A percentile compares a stretch with the other conserved stretches of the same genome.
Conservation (phyloP, 2,329 filamentous ascomycete species). For the Aspergillus tamarii region DNA sequence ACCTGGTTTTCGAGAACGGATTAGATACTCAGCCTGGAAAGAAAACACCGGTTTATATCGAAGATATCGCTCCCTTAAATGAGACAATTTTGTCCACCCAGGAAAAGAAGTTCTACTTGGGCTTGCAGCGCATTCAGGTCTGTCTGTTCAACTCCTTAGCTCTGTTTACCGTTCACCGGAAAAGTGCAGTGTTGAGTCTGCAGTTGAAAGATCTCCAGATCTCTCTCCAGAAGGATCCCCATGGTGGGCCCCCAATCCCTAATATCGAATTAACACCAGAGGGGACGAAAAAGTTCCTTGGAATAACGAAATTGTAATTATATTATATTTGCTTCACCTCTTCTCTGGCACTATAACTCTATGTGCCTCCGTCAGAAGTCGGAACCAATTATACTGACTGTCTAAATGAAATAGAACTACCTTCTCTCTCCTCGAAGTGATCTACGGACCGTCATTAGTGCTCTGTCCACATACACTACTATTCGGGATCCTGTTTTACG, state of each 20-base stretch:
- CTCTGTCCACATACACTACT: slow-evolving; percentile 22
- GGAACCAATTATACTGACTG: no score
- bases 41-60: slow-evolving; percentile 24
- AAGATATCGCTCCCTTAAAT: slow-evolving; percentile 22
- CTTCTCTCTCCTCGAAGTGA: slow-evolving; percentile 24
- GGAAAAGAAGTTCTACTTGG: slow-evolving; percentile 22
- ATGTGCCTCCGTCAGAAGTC: no score
- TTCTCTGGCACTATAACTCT: no score
- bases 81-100: slow-evolving; percentile 20
- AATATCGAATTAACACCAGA: slow-evolving; percentile 22
- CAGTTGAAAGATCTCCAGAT: slow-evolving; percentile 20
- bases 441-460: slow-evolving; percentile 25
- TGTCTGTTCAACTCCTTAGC: slow-evolving; percentile 19
- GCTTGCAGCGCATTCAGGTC: slow-evolving; percentile 19
- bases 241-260: slow-evolving; percentile 18
- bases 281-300: slow-evolving; percentile 25
- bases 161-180: slow-evolving; percentile 20
- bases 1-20: slow-evolving; percentile 13
- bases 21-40: slow-evolving; percentile 19
- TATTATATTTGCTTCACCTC: no score
- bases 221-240: slow-evolving; percentile 20
- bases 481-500: slow-evolving; percentile 21
- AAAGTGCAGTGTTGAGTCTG: slow-evolving; percentile 14
- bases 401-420: slow-evolving; percentile 16
- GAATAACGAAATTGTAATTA: slow-evolving; percentile 26